Evolutionary conservation across 768 basidiomycete genomes (phyloP), one percentile per base, ranked within the genome.

Genomic region (Xerocomus brunneocitrinus): DNA sequence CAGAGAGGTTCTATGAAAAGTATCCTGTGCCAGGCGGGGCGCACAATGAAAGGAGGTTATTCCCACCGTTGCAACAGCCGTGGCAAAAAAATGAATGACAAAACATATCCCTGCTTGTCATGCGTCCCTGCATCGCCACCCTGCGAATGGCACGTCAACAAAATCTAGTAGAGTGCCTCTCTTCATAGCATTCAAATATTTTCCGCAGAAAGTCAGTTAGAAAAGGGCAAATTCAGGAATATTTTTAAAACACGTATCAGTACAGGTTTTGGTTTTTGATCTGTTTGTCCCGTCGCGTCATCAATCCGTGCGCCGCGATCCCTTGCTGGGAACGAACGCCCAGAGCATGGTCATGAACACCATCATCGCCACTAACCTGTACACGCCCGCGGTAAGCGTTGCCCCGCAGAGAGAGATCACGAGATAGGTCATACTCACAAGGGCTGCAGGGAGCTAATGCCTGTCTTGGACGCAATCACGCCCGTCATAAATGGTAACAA

Each of bases 401-500:
- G 27, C 5, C 25, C 9, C 0, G 1, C 12, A 3, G 12, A 47
- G 25, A 9, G 16, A 16, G 31, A 24, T 1, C 35, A 7, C 4
- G 32, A 12, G 10, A 12, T 16, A 2, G 24, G 28, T 30, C 6
- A 27, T 30, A 59, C 68, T 50, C 52, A 69, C 68, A 69, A 16
- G 12, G 68, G 68, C 56, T 77, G 77, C 53, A 80, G 52, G 10
- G 67, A 63, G 13, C 57, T 58, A 34, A 81, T 81, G 0, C 79
- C 87, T 36, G 81, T 78, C 54, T 75, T 81, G 25, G 76, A 75
- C 6, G 88, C 79, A 25, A 91, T 76, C 2, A 82, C 77, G 24
- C 88, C 87, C 1, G 85, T 85, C 55, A 89, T 76, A 59, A 91
- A 89, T 0, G 89, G 88, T 5, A 90, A 62, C 7, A 86, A 56